Base-by-base conservation (phyloP, 2,329 filamentous ascomycete genomes). In the Clarireedia homoeocarpa region DNA sequence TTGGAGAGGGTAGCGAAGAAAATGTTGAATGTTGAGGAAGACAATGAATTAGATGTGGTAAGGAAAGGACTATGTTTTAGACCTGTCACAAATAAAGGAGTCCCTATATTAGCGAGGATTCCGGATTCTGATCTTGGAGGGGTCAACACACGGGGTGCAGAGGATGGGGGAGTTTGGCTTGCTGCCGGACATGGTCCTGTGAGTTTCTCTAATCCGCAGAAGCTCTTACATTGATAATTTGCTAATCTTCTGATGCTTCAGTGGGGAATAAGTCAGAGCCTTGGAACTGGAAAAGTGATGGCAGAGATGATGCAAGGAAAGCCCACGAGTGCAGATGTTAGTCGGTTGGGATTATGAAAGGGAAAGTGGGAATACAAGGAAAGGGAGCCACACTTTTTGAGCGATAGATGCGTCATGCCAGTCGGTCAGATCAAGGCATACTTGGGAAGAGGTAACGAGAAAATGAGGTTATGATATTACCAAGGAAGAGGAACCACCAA, bases 51-150 rank as follows among this genome's bases (percentile, higher is more conserved):
- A 15, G 76, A 88, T 61, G 71, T 88, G 12, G 66, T 89, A 10
- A 76, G 84, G 38, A 78, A 84, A 61, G 81, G 81, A 0, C 67
- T 91, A 56, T 92, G 88, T 67, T 91, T 89, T 71, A 78, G 89
- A 12, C 88, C 88, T 0, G 79, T 88, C 2, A 85, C 85, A 23
- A 71, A 75, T 1, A 77, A 75, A 51, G 88, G 86, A 0, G 74
- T 74, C 26, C 88, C 88, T 0, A 79, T 90, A 26, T 65, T 91
- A 9, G 72, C 76, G 3, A 73, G 79, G 36, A 70, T 90, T 26
- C 70, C 74, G 1, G 82, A 88, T 61, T 66, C 71, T 12, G 73
- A 76, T 45, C 74, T 89, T 3, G 83, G 82, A 1, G 65, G 64
- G 12, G 71, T 73, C 0, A 65, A 78, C 6, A 71, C 75, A 24